Percentiles rank a stretch among this genome's conserved stretches.
Evolutionary conservation across 2,329 filamentous ascomycete genomes (phyloP).

Genomic region (Metarhizium brunneum): DNA sequence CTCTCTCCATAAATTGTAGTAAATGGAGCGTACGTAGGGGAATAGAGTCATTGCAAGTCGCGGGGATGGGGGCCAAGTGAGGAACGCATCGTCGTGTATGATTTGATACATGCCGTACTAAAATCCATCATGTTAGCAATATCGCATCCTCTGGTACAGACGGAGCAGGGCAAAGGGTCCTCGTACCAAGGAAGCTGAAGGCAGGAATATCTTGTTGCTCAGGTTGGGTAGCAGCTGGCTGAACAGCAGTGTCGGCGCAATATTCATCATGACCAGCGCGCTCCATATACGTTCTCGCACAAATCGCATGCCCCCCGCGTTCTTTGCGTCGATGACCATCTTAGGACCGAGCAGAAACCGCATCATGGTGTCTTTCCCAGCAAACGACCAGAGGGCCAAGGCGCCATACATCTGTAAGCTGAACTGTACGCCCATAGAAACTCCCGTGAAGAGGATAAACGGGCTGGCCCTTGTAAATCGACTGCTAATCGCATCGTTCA

Average conservation of each 20-base stretch:
- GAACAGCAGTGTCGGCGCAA: conserved; percentile 37
- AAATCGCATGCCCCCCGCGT: conserved; percentile 13
- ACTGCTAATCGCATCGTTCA: conserved; percentile 50
- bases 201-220: conserved; percentile 31
- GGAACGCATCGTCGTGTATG: conserved; percentile 33
- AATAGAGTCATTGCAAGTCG: conserved; percentile 40
- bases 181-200: conserved; percentile 32
- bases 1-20: conserved; percentile 36
- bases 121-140: conserved; percentile 2
- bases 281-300: conserved; percentile 22
- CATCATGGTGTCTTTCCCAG: conserved; percentile 35
- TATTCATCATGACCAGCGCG: conserved; percentile 29
- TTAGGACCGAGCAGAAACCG: conserved; percentile 30
- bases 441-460: conserved; percentile 55
- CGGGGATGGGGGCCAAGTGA: conserved; percentile 45
- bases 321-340: conserved; percentile 18
- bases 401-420: conserved; percentile 45
- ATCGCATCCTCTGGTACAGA: background rate
- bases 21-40: conserved; percentile 35
- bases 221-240: conserved; percentile 33
- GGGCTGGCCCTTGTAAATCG: conserved; percentile 46
- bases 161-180: background rate
- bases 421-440: conserved; percentile 38
- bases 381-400: conserved; percentile 40
- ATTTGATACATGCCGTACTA: conserved; percentile 40